These are phyloP conservation scores for Leptodontidium sp. DNA, from an alignment of 2,329 filamentous ascomycete species.

Conservation along the genomic window DNA sequence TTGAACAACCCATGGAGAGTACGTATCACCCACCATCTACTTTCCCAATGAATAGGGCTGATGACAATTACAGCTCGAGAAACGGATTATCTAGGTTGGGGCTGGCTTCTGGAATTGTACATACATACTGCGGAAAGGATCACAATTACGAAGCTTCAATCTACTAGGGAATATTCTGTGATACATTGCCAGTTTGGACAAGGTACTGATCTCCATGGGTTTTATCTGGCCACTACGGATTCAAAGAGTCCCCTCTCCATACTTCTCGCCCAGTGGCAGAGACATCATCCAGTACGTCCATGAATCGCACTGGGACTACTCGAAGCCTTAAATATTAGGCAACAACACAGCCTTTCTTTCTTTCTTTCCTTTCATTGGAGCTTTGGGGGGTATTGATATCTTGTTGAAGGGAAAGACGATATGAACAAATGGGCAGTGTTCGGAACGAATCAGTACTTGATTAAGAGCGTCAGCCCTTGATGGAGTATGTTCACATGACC, in stretches of 20 bases:
- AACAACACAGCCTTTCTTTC: not conserved
- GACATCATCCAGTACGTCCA: not conserved
- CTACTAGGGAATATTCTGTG: not conserved
- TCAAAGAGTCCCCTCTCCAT: not conserved
- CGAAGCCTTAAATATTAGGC: not conserved
- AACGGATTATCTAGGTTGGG: conserved; percentile 41
- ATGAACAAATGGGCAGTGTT: too few species aligned
- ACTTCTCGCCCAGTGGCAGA: not conserved
- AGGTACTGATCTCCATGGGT: not conserved
- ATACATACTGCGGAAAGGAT: conserved; percentile 27
- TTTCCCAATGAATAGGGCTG: conserved; percentile 11
- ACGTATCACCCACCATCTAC: conserved; percentile 31
- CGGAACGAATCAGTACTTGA: too few species aligned
- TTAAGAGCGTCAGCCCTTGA: too few species aligned
- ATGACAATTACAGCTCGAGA: conserved; percentile 42
- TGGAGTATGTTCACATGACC: too few species aligned
- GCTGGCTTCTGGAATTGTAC: conserved; percentile 32
- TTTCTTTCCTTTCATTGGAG: too few species aligned
- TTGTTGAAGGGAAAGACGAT: too few species aligned
- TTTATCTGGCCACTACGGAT: not conserved
- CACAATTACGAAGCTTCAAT: not conserved
- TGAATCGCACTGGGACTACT: not conserved
- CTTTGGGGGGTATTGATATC: too few species aligned
- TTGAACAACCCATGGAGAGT: conserved; percentile 54
- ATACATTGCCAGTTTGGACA: not conserved